Evolutionary conservation across 495 filamentous ascomycete species (phyloP).

Genomic region (Trichoderma virens): DNA sequence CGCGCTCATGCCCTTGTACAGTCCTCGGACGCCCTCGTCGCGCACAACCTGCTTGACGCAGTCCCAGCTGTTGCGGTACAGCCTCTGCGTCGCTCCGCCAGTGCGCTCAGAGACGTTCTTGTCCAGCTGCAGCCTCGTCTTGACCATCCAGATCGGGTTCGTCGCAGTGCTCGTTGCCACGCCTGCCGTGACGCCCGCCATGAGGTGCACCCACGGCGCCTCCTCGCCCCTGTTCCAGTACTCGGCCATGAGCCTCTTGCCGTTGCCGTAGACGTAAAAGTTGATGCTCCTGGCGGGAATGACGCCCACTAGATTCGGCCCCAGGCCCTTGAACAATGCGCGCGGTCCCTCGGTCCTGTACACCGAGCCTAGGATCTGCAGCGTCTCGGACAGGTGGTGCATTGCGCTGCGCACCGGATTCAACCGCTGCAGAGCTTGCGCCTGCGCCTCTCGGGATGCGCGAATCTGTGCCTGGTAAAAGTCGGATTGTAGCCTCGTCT

Average conservation of each 20-base stretch:
- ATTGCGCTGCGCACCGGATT: slow-evolving; percentile 39
- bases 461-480: slow-evolving; percentile 71
- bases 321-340: slow-evolving; percentile 81
- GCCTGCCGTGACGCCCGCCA: slow-evolving; percentile 64
- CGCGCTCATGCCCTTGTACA: slow-evolving; percentile 81
- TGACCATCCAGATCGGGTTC: slow-evolving; percentile 90
- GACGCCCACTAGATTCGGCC: slow-evolving; percentile 79
- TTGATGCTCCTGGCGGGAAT: slow-evolving; percentile 81
- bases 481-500: slow-evolving; percentile 82
- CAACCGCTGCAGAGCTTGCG: slow-evolving; percentile 19
- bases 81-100: slow-evolving; percentile 43
- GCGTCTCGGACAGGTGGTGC: slow-evolving; percentile 67
- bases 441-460: slow-evolving; percentile 35
- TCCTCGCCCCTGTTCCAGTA: slow-evolving; percentile 58
- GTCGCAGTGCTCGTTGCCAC: slow-evolving; percentile 77
- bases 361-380: slow-evolving; percentile 71
- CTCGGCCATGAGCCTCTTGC: slow-evolving; percentile 66
- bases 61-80: slow-evolving; percentile 76
- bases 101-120: slow-evolving; percentile 50
- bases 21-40: slow-evolving; percentile 65
- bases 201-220: slow-evolving; percentile 62
- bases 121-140: slow-evolving; percentile 83
- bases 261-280: slow-evolving; percentile 84
- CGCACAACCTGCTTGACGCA: slow-evolving; percentile 69
- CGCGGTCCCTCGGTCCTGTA: slow-evolving; percentile 71